Conservation (phyloP, 495 filamentous ascomycete genomes). For the Ramalina intermedia region DNA sequence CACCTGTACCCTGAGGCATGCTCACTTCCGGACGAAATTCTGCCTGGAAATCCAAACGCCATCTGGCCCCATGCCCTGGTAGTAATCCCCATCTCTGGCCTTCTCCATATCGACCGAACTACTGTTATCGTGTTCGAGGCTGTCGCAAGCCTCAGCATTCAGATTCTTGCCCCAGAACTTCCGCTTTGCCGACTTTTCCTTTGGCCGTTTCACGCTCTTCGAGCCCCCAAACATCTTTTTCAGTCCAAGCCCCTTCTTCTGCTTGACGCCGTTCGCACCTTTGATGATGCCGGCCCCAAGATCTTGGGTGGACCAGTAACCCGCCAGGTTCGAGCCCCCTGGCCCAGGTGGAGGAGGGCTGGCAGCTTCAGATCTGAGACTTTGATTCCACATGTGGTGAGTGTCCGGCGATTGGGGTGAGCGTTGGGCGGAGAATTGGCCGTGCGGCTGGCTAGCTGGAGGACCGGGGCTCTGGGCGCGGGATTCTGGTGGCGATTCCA, state of each 20-base stretch:
- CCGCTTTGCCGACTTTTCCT: constrained; percentile 4
- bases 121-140: background rate
- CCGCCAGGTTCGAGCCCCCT: constrained; percentile 1
- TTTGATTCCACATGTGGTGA: background rate
- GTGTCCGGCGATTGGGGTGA: background rate
- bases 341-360: constrained; percentile 5
- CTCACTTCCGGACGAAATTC: constrained; percentile 15
- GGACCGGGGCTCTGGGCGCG: constrained; percentile 4
- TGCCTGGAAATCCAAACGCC: constrained; percentile 17
- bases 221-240: constrained; percentile 13
- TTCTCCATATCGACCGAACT: constrained; percentile 1
- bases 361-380: background rate
- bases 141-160: background rate
- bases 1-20: background rate
- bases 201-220: constrained; percentile 3
- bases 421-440: background rate
- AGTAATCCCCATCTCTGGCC: constrained; percentile 5
- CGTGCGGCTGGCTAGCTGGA: background rate
- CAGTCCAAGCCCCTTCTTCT: constrained; percentile 10
- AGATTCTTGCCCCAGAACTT: constrained; percentile 3
- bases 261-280: background rate
- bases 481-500: constrained; percentile 13
- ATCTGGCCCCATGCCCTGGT: constrained; percentile 15
- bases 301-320: background rate
- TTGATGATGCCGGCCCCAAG: background rate